phyloP scores from a whole-genome alignment of 164 flowering plant genomes.

The Vitis riparia region DNA sequence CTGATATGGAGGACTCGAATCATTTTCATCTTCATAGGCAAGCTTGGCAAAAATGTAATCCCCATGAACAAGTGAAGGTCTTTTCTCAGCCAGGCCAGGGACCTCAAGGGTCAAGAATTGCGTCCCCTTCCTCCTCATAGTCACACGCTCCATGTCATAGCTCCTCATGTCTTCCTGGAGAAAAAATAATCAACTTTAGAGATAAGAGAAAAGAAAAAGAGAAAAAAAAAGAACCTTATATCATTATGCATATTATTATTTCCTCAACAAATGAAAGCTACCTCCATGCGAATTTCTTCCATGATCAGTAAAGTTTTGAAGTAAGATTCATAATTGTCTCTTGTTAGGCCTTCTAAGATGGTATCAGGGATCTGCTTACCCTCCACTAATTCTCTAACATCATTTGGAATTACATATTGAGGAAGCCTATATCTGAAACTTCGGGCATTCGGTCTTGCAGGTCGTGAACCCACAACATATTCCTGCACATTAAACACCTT shows the following conservation, averaged over 20 bases:
- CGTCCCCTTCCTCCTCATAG: slow-evolving; percentile 48
- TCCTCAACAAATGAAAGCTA: slow-evolving; percentile 9
- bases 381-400: slow-evolving; percentile 50
- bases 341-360: slow-evolving; percentile 47
- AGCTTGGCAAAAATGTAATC: slow-evolving; percentile 66
- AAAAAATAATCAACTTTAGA: slow-evolving; percentile 1
- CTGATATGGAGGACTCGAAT: slow-evolving; percentile 44
- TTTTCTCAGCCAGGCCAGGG: slow-evolving; percentile 90
- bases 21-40: slow-evolving; percentile 25
- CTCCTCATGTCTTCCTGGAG: slow-evolving; percentile 77
- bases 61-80: slow-evolving; percentile 88
- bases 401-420: slow-evolving; percentile 51
- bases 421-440: slow-evolving; percentile 44
- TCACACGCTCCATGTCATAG: slow-evolving; percentile 73
- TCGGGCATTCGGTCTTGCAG: slow-evolving; percentile 26
- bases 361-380: slow-evolving; percentile 58
- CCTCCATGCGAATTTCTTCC: slow-evolving; percentile 94
- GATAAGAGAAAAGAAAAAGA: background rate
- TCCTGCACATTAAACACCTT: slow-evolving; percentile 30
- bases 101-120: slow-evolving; percentile 68
- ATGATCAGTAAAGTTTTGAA: slow-evolving; percentile 62
- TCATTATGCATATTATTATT: background rate
- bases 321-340: slow-evolving; percentile 49
- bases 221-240: background rate
- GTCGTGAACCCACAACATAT: slow-evolving; percentile 55